Evolutionary conservation across 148 eudicot species (phyloP).

Genomic region (Rhododendron kiyosumense): DNA sequence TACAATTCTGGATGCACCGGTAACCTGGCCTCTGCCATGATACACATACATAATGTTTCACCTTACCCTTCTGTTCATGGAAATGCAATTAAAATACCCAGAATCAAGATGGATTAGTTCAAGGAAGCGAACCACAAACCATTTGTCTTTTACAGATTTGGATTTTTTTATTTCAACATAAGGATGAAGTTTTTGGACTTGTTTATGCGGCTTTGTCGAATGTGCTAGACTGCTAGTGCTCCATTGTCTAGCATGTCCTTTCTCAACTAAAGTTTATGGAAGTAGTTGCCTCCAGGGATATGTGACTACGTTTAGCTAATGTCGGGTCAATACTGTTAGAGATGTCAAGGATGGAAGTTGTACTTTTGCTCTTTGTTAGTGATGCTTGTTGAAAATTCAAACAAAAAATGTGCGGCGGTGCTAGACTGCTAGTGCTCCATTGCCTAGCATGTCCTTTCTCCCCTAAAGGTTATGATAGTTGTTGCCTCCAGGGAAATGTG

Average conservation of each 20-base stretch:
- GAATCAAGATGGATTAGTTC: neutral
- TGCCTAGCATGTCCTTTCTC: neutral
- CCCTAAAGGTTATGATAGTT: neutral
- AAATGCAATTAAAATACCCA: neutral
- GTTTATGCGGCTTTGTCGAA: neutral
- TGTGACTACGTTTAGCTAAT: neutral
- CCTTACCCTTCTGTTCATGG: neutral
- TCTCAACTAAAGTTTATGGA: neutral
- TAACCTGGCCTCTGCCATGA: constrained; percentile 18
- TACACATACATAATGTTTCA: neutral
- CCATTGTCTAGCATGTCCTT: neutral
- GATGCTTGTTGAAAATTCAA: neutral
- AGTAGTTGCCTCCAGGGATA: neutral
- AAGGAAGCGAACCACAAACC: neutral
- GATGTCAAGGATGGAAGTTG: neutral
- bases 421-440: neutral
- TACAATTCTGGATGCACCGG: constrained; percentile 98
- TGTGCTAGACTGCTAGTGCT: neutral
- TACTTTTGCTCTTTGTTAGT: neutral
- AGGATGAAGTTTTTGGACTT: neutral
- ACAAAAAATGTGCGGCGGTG: neutral
- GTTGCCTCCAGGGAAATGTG: neutral
- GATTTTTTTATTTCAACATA: neutral
- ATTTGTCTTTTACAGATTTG: neutral
- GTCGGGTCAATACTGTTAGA: neutral